Evolutionary conservation across 371 early-diverging fungal genomes (phyloP).

Genomic region (Mortierella sp.): DNA sequence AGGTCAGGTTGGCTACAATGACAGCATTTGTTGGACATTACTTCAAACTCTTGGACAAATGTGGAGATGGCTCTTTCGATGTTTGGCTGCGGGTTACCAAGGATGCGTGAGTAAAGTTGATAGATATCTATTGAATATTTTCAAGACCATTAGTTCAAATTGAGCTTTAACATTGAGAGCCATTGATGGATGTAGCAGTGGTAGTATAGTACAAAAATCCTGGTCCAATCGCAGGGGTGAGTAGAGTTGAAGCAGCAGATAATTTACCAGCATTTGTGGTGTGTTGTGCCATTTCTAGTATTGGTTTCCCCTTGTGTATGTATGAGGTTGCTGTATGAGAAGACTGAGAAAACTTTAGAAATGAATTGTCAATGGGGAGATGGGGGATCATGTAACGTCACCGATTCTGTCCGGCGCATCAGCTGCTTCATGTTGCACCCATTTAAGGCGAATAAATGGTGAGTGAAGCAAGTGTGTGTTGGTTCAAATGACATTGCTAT

Average conservation of each 20-base stretch:
- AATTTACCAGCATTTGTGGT: too few relatives aligned
- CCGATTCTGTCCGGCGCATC: not conserved
- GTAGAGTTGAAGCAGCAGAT: not conserved
- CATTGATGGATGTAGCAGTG: not conserved
- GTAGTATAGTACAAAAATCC: not conserved
- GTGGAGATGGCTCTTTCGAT: constrained; percentile 31
- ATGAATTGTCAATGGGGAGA: not conserved
- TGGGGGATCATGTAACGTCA: not conserved
- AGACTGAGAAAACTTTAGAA: not conserved
- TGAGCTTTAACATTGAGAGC: not conserved
- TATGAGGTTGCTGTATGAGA: not conserved
- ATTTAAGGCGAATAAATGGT: not conserved
- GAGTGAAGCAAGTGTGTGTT: too few relatives aligned
- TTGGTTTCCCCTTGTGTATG: not conserved
- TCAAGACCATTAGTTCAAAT: not conserved
- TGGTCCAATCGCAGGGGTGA: not conserved
- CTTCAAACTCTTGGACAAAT: constrained; percentile 45
- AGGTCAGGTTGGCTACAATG: not conserved
- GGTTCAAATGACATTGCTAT: not conserved
- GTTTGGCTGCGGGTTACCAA: constrained; percentile 43
- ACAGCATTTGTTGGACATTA: constrained; percentile 5
- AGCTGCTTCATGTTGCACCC: not conserved
- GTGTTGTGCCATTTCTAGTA: too few relatives aligned
- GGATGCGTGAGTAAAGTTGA: constrained; percentile 28
- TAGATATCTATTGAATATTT: constrained; percentile 19